Conservation (phyloP, 768 basidiomycete species). For the Psilocybe azurescens region DNA sequence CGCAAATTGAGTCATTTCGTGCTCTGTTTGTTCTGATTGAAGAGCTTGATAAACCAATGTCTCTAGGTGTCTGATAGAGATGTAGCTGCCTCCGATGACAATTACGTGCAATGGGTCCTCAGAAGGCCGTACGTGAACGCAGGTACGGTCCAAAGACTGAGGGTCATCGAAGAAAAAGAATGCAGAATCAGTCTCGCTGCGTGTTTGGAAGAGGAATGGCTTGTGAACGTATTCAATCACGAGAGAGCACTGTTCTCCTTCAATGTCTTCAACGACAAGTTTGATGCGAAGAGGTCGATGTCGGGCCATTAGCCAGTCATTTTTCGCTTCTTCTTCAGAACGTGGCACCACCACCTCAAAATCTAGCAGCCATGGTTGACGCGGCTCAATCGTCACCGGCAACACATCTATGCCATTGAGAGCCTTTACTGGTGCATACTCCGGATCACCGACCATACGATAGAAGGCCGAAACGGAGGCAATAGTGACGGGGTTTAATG, state of each 20-base stretch:
- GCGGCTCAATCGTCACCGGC: conserved; percentile 42
- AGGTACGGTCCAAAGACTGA: conserved; percentile 27
- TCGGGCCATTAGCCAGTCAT: conserved; percentile 27
- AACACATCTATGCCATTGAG: conserved; percentile 26
- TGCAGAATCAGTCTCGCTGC: conserved; percentile 30
- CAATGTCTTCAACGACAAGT: conserved; percentile 39
- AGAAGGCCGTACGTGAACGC: conserved; percentile 29
- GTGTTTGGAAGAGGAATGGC: conserved; percentile 31
- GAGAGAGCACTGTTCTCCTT: conserved; percentile 43
- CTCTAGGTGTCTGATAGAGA: conserved; percentile 33
- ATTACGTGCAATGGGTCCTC: conserved; percentile 22
- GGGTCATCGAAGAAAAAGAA: conserved; percentile 43
- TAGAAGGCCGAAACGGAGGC: conserved; percentile 36
- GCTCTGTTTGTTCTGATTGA: conserved; percentile 41
- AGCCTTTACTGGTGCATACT: conserved; percentile 35
- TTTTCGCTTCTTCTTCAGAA: conserved; percentile 36
- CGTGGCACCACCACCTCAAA: conserved; percentile 38
- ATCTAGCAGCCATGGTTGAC: conserved; percentile 36
- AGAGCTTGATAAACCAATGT: conserved; percentile 40
- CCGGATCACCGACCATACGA: conserved; percentile 41
- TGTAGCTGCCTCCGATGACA: conserved; percentile 27
- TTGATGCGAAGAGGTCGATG: conserved; percentile 42
- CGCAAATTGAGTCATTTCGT: conserved; percentile 36
- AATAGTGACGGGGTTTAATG: conserved; percentile 38
- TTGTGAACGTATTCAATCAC: conserved; percentile 43